These are phyloP conservation scores for Diaporthe longicolla DNA, from an alignment of 2,329 filamentous ascomycete genomes.

Conservation along the genomic window DNA sequence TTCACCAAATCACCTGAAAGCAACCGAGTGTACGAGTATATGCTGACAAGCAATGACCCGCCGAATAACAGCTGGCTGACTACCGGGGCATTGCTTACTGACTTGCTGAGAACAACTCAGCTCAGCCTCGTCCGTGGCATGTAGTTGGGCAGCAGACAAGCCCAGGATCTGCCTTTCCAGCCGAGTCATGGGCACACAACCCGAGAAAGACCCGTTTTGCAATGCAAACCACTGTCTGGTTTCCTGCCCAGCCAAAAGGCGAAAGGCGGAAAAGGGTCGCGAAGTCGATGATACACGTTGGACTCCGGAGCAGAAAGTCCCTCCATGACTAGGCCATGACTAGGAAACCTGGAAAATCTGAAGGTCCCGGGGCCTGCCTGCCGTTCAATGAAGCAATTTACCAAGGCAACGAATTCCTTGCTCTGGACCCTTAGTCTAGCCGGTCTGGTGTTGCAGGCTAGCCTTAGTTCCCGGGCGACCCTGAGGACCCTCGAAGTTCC, in stretches of 20 bases:
- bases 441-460: slow-evolving; percentile 17
- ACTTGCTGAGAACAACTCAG: background rate
- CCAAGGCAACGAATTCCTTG: slow-evolving; percentile 17
- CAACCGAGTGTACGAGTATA: background rate
- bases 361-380: background rate
- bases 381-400: slow-evolving; percentile 17
- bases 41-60: background rate
- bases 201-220: too few relatives aligned
- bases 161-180: background rate
- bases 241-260: background rate
- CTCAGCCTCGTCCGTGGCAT: slow-evolving; percentile 19
- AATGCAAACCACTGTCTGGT: background rate
- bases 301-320: background rate
- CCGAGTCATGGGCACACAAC: background rate
- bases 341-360: background rate
- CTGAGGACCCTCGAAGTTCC: slow-evolving; percentile 10
- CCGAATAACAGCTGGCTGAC: background rate
- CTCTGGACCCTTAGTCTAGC: slow-evolving; percentile 19
- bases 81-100: background rate
- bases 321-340: background rate
- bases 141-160: slow-evolving; percentile 4
- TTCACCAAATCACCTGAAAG: background rate
- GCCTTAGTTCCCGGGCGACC: slow-evolving; percentile 27
- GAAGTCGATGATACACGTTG: background rate
- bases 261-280: background rate